These are phyloP conservation scores for Hypoxylon lenormandii DNA, from an alignment of 495 filamentous ascomycete species.

Conservation along the genomic window DNA sequence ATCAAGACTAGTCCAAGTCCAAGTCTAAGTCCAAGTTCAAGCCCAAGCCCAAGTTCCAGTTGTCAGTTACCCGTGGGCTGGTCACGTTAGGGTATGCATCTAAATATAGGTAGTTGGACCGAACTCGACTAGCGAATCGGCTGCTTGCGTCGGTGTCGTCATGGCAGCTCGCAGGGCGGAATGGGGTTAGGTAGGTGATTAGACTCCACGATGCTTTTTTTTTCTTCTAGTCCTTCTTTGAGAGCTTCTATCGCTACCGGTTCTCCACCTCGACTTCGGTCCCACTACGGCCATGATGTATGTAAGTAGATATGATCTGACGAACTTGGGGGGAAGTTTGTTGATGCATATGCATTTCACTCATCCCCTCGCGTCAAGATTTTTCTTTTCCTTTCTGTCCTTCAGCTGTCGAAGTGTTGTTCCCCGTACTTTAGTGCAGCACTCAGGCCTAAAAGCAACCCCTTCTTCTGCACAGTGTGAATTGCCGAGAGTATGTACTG, in stretches of 20 bases:
- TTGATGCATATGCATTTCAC: slow-evolving; percentile 20
- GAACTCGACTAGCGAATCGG: slow-evolving; percentile 38
- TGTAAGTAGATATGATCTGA: slow-evolving; percentile 36
- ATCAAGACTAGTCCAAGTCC: slow-evolving; percentile 8
- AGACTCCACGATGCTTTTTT: slow-evolving; percentile 16
- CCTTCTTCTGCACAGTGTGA: neutral
- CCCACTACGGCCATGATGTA: slow-evolving; percentile 39
- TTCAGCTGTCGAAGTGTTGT: neutral
- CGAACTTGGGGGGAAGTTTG: slow-evolving; percentile 21
- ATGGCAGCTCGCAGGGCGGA: slow-evolving; percentile 27
- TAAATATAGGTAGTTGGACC: slow-evolving; percentile 47
- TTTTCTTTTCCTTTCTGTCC: slow-evolving; percentile 10
- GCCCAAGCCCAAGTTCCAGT: slow-evolving; percentile 3
- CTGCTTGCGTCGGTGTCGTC: slow-evolving; percentile 47
- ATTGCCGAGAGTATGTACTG: neutral
- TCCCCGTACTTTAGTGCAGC: neutral
- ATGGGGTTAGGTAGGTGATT: slow-evolving; percentile 4
- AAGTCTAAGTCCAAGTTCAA: no score
- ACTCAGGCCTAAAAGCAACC: neutral
- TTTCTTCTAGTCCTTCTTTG: slow-evolving; percentile 46
- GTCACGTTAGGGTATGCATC: slow-evolving; percentile 28
- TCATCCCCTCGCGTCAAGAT: slow-evolving; percentile 31
- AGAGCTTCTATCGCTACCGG: slow-evolving; percentile 41
- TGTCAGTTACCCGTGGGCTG: slow-evolving; percentile 37
- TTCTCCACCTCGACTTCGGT: slow-evolving; percentile 35